Conservation (phyloP, 2,329 filamentous ascomycete genomes). For the Passalora sequoiae region DNA sequence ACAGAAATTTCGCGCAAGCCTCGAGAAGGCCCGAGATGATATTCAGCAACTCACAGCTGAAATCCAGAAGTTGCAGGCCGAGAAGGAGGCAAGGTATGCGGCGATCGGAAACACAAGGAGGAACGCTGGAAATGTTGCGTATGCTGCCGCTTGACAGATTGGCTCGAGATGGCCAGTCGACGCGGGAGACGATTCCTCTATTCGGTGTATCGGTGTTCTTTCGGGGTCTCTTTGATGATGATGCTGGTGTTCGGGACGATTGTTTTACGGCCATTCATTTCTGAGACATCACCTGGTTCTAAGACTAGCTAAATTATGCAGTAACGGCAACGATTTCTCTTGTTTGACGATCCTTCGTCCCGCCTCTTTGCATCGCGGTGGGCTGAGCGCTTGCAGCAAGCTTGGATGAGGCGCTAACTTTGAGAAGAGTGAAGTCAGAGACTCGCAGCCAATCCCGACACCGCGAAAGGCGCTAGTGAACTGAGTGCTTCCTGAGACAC, state of each 20-base stretch:
- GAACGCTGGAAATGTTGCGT: background rate
- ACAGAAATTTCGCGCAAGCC: constrained; percentile 52
- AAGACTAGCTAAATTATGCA: background rate
- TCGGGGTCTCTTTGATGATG: too few species aligned
- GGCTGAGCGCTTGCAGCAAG: too few species aligned
- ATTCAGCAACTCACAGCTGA: constrained; percentile 67
- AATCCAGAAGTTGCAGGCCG: constrained; percentile 54
- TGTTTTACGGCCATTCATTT: constrained; percentile 1
- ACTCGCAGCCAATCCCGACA: too few species aligned
- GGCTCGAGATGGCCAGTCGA: background rate
- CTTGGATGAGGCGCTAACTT: too few species aligned
- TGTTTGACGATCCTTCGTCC: too few species aligned
- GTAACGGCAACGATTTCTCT: background rate
- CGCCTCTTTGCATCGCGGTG: too few species aligned
- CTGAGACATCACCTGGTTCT: background rate
- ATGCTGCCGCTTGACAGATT: background rate
- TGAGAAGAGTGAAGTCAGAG: too few species aligned
- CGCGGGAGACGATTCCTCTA: background rate
- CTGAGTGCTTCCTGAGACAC: too few species aligned
- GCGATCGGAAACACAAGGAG: constrained; percentile 21
- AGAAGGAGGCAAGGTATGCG: constrained; percentile 27
- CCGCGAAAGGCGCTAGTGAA: too few species aligned
- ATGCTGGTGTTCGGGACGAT: too few species aligned
- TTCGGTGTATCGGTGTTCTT: too few species aligned
- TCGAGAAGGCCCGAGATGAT: constrained; percentile 64